These are phyloP conservation scores for Polytrichum formosum DNA, from an alignment of 225 moss, liverwort and hornwort genomes.

Conservation along the genomic window DNA sequence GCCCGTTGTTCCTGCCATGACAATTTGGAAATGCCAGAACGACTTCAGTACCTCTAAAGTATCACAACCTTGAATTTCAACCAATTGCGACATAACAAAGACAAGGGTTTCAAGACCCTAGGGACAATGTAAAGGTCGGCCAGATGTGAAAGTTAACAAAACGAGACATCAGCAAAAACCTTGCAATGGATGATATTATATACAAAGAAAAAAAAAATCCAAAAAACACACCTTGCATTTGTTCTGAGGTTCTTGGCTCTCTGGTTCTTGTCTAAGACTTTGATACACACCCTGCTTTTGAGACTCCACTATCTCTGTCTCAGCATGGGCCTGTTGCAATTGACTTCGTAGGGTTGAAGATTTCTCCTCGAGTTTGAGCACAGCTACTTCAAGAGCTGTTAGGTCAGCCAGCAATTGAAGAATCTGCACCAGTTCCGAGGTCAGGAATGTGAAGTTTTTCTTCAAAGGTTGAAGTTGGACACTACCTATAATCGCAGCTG, in stretches of 20 bases:
- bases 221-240: background rate
- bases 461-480: no score
- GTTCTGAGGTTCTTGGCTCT: conserved; percentile 1
- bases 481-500: no score
- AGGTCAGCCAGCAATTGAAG: conserved; percentile 38
- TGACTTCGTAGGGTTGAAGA: conserved; percentile 19
- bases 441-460: no score
- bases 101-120: no score
- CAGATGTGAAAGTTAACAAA: background rate
- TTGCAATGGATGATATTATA: background rate
- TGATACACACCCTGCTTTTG: background rate
- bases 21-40: background rate
- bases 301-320: conserved; percentile 19
- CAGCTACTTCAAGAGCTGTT: conserved; percentile 29
- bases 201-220: background rate
- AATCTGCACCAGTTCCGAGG: conserved; percentile 13
- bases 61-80: no score
- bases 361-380: conserved; percentile 35
- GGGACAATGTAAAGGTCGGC: no score
- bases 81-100: no score
- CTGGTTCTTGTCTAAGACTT: background rate
- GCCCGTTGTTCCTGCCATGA: conserved; percentile 4
- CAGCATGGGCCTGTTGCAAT: conserved; percentile 27
- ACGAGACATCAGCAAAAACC: background rate
- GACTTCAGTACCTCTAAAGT: no score